Conservation (phyloP, 2,329 filamentous ascomycete species). For the Colletotrichum tamarilloi region DNA sequence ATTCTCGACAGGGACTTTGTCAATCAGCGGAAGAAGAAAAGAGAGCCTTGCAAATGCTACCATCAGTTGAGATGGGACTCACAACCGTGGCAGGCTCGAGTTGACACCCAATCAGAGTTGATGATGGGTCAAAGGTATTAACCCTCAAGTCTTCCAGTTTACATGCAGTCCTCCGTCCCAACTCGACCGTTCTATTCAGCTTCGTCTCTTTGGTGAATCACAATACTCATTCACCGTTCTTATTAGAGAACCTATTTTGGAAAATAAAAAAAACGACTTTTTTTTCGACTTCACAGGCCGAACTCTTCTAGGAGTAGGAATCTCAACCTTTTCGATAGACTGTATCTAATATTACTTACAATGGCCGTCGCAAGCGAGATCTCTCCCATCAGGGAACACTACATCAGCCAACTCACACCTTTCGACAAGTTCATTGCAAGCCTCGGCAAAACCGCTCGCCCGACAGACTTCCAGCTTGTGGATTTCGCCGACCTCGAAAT, state of each 20-base stretch:
- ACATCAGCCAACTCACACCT: slow-evolving; percentile 31
- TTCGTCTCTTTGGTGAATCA: background rate
- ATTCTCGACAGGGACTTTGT: slow-evolving; percentile 3
- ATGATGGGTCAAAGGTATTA: background rate
- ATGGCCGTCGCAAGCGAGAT: background rate
- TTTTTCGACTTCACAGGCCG: background rate
- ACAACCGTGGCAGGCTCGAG: background rate
- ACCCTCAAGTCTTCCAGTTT: background rate
- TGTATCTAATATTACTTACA: background rate
- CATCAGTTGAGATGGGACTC: slow-evolving; percentile 1
- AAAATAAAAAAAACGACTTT: background rate
- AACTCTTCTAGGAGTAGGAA: background rate
- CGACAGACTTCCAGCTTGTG: slow-evolving; percentile 16
- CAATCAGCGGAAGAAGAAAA: slow-evolving; percentile 11
- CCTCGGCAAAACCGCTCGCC: background rate
- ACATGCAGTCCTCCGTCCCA: background rate
- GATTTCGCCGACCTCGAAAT: slow-evolving; percentile 24
- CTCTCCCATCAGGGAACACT: slow-evolving; percentile 2
- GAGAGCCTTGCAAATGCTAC: slow-evolving; percentile 13
- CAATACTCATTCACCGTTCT: background rate
- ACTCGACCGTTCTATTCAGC: background rate
- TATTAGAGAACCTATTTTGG: background rate
- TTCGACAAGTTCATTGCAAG: background rate
- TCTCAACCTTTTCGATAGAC: background rate
- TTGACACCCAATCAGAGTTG: background rate